Evolutionary conservation across 176 grass and related monocot species (phyloP).

Genomic region (Rhipidocladum racemiflorum): DNA sequence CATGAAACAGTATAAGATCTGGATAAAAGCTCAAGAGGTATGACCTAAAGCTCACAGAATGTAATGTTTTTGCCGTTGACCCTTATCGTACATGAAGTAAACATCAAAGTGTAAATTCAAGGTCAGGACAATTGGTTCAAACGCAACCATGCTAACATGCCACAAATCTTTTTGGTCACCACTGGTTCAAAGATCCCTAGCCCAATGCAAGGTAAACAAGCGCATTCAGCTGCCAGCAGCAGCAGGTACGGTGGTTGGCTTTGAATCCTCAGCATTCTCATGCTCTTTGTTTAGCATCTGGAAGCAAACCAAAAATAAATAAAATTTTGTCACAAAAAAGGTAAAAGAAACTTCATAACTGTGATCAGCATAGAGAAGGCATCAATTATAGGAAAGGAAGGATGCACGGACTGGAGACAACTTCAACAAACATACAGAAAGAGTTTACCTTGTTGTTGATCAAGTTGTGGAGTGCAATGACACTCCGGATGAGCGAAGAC

Average conservation of each 20-base stretch:
- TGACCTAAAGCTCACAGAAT: slow-evolving; percentile 28
- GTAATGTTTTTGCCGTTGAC: slow-evolving; percentile 38
- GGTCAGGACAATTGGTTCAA: slow-evolving; percentile 41
- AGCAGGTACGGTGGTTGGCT: slow-evolving; percentile 41
- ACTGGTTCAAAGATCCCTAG: slow-evolving; percentile 4
- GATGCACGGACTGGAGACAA: not conserved
- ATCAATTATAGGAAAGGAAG: not conserved
- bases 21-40: slow-evolving; percentile 21
- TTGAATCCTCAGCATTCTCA: slow-evolving; percentile 80
- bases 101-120: slow-evolving; percentile 35
- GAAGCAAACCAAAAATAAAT: not conserved
- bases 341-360: not conserved
- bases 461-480: slow-evolving; percentile 94
- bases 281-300: slow-evolving; percentile 98
- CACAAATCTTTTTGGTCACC: not conserved
- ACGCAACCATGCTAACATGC: slow-evolving; percentile 25
- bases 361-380: not conserved
- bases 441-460: slow-evolving; percentile 89
- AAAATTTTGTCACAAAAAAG: not conserved
- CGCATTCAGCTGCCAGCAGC: slow-evolving; percentile 49
- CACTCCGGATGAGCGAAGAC: slow-evolving; percentile 88
- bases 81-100: slow-evolving; percentile 33
- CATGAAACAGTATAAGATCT: slow-evolving; percentile 29
- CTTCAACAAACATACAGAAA: not conserved
- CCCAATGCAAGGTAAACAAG: not conserved